Evolutionary conservation across 192 early-diverging fungal genomes (phyloP).

Genomic region (Podila minutissima): DNA sequence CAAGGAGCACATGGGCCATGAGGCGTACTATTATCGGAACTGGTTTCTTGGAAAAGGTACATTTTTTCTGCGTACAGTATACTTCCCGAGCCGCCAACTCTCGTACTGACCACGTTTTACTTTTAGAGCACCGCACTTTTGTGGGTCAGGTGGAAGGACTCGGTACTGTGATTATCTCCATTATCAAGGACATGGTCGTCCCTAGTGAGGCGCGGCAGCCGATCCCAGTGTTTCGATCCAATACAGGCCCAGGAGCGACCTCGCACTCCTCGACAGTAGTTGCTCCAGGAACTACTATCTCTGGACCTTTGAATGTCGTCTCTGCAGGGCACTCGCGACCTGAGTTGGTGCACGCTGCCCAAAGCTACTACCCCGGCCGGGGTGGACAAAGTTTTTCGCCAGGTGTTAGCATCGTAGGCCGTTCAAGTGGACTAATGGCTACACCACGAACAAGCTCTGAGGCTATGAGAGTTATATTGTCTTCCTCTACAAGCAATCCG

Average conservation of each 20-base stretch:
- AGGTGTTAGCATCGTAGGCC: not conserved
- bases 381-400: not conserved
- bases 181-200: conserved; percentile 61
- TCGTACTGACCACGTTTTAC: no score
- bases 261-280: not conserved
- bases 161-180: conserved; percentile 57
- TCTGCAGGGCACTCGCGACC: not conserved
- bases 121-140: conserved; percentile 47
- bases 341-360: conserved; percentile 14
- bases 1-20: conserved; percentile 49
- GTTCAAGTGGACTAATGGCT: not conserved
- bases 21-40: conserved; percentile 68
- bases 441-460: conserved; percentile 25
- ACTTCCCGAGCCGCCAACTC: no score
- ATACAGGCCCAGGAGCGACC: not conserved
- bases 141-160: conserved; percentile 60
- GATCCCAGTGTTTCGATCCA: not conserved
- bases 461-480: conserved; percentile 26
- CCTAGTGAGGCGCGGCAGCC: conserved; percentile 10
- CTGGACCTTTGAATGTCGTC: no score
- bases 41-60: conserved; percentile 77
- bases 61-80: not conserved
- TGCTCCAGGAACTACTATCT: no score
- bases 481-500: conserved; percentile 2
- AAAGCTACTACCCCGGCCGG: conserved; percentile 26